Percentiles rank a stretch among this genome's conserved stretches.
phyloP scores from a whole-genome alignment of 345 rosid genomes.

The Geranium brycei region DNA sequence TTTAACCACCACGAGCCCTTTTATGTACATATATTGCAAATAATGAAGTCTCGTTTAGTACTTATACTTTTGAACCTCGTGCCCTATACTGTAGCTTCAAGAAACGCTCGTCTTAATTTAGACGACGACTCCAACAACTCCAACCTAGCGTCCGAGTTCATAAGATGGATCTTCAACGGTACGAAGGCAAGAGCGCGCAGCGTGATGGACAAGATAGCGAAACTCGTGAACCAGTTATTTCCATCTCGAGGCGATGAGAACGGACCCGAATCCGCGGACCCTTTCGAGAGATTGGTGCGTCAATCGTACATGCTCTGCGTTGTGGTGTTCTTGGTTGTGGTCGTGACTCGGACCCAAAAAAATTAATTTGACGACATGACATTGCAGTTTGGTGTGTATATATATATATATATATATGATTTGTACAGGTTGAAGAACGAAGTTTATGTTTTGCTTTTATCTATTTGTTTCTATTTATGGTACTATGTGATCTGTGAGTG shows the following conservation, averaged over 20 bases:
- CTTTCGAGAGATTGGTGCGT: conserved; percentile 18
- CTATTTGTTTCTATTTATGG: not conserved
- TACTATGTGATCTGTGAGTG: not conserved
- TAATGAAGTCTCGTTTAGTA: not conserved
- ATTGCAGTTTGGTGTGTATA: not conserved
- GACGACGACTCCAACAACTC: conserved; percentile 26
- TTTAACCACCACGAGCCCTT: not conserved
- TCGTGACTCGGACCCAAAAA: conserved; percentile 19
- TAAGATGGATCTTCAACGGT: conserved; percentile 41
- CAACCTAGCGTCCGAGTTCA: conserved; percentile 18
- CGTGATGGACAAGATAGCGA: conserved; percentile 36
- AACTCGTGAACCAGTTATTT: conserved; percentile 31
- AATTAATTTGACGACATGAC: conserved; percentile 44
- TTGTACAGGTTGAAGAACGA: not conserved
- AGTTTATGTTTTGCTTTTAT: not conserved
- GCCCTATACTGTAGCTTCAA: conserved; percentile 19
- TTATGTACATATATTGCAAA: not conserved
- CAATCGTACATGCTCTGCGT: conserved; percentile 31
- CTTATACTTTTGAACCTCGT: not conserved
- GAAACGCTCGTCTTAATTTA: conserved; percentile 14
- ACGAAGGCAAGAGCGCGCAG: conserved; percentile 32
- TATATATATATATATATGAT: not conserved
- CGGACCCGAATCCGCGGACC: not conserved
- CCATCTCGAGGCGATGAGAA: conserved; percentile 19
- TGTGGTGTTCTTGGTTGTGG: conserved; percentile 30